Conservation (phyloP, 495 filamentous ascomycete species). For the Daldinia caldariorum region DNA sequence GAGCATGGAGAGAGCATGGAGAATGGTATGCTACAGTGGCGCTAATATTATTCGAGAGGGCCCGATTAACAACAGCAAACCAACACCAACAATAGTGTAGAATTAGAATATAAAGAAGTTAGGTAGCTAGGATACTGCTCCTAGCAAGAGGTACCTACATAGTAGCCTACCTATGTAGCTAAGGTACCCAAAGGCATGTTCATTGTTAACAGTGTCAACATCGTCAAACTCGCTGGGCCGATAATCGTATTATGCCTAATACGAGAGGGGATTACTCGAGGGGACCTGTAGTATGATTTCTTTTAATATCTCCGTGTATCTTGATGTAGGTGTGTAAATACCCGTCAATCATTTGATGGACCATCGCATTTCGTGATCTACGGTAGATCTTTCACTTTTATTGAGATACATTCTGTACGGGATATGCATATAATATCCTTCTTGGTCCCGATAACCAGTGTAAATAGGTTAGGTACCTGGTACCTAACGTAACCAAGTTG, state of each 20-base stretch:
- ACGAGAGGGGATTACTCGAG: not conserved
- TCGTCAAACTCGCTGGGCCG: constrained; percentile 5
- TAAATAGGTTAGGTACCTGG: no score
- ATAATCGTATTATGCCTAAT: constrained; percentile 9
- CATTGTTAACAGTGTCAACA: constrained; percentile 8
- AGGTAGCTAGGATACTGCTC: constrained; percentile 3
- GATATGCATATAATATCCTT: constrained; percentile 21
- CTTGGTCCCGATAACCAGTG: constrained; percentile 23
- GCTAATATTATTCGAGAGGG: not conserved
- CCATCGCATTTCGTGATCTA: constrained; percentile 20
- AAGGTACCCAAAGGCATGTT: no score
- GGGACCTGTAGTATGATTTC: not conserved
- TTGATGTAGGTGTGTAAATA: constrained; percentile 4
- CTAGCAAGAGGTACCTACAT: not conserved
- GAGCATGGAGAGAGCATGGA: constrained; percentile 35
- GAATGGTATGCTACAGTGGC: not conserved
- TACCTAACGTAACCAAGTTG: not conserved
- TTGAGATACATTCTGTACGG: constrained; percentile 13
- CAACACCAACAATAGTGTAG: constrained; percentile 4
- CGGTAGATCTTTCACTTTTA: constrained; percentile 22
- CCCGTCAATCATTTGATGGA: constrained; percentile 23
- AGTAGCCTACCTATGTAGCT: no score
- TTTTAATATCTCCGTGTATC: not conserved
- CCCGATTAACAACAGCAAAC: constrained; percentile 14
- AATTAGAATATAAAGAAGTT: not conserved